phyloP scores from a whole-genome alignment of 164 flowering plant genomes.

The Magnolia changhungtana region DNA sequence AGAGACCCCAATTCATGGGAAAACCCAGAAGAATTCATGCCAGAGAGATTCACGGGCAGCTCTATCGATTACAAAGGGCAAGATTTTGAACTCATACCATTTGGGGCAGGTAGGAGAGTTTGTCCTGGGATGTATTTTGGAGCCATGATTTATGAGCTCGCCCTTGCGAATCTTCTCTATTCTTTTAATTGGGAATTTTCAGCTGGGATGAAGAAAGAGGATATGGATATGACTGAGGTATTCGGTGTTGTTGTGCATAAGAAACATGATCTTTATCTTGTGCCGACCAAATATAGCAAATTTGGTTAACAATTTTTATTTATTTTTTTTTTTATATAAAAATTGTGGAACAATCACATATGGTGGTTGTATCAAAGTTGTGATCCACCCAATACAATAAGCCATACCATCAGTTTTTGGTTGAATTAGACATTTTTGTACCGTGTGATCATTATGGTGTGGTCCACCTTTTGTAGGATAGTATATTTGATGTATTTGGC shows the following conservation, averaged over 20 bases:
- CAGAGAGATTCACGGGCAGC: constrained; percentile 26
- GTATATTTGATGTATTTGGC: too few relatives aligned
- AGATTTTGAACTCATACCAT: constrained; percentile 14
- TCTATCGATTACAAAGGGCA: constrained; percentile 28
- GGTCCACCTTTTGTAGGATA: too few relatives aligned
- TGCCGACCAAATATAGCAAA: not conserved
- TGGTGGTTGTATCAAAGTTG: too few relatives aligned
- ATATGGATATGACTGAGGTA: constrained; percentile 41
- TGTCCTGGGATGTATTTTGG: not conserved
- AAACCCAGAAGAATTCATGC: constrained; percentile 24
- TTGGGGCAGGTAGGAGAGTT: not conserved
- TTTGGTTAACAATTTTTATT: too few relatives aligned
- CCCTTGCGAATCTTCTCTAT: constrained; percentile 38
- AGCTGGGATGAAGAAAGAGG: constrained; percentile 31
- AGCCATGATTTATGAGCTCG: constrained; percentile 19
- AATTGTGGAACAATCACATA: too few relatives aligned
- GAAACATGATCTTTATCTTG: constrained; percentile 18
- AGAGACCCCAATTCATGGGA: constrained; percentile 24
- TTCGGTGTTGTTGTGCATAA: constrained; percentile 26
- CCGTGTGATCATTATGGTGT: too few relatives aligned
- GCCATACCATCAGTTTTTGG: too few relatives aligned
- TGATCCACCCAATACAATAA: too few relatives aligned
- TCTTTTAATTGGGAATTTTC: constrained; percentile 47
- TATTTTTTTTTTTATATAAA: too few relatives aligned
- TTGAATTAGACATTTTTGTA: too few relatives aligned